Percentiles rank a stretch among this genome's conserved stretches.
Conservation (phyloP, 208 protist species). For the Acanthamoeba sp. region DNA sequence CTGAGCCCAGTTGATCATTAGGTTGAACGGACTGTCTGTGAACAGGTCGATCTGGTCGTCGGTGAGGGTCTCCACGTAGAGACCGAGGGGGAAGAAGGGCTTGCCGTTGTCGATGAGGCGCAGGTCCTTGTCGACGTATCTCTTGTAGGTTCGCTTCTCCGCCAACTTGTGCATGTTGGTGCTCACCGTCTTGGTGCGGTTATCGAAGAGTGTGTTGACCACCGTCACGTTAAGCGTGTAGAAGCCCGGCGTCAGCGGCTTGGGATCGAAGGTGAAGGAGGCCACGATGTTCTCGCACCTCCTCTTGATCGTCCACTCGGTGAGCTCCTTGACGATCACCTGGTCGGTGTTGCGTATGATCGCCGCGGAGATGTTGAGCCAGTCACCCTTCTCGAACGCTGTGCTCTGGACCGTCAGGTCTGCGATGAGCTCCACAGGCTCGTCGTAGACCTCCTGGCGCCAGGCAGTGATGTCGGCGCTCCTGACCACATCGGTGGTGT, state of each 20-base stretch:
- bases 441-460: slow-evolving; percentile 21
- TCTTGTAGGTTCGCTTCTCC: slow-evolving; percentile 18
- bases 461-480: slow-evolving; percentile 9
- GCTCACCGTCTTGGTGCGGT: slow-evolving; percentile 8
- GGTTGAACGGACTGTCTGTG: slow-evolving; percentile 24
- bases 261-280: slow-evolving; percentile 18
- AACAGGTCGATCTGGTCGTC: neutral
- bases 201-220: neutral
- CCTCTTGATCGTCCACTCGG: neutral
- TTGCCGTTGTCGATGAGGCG: slow-evolving; percentile 9
- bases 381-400: neutral
- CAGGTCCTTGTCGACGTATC: slow-evolving; percentile 27
- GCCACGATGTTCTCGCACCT: slow-evolving; percentile 28
- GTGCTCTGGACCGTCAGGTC: slow-evolving; percentile 3
- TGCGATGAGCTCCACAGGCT: slow-evolving; percentile 10
- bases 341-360: neutral
- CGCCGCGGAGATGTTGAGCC: neutral
- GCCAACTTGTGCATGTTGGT: slow-evolving; percentile 43
- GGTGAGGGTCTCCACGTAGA: neutral
- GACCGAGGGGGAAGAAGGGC: slow-evolving; percentile 15
- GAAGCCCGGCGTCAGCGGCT: neutral
- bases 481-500: neutral
- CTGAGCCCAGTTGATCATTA: slow-evolving; percentile 22
- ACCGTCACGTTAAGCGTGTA: slow-evolving; percentile 22
- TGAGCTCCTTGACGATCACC: neutral